Evolutionary conservation across 2,329 filamentous ascomycete genomes (phyloP).

Genomic region (Plectosphaerella plurivora): DNA sequence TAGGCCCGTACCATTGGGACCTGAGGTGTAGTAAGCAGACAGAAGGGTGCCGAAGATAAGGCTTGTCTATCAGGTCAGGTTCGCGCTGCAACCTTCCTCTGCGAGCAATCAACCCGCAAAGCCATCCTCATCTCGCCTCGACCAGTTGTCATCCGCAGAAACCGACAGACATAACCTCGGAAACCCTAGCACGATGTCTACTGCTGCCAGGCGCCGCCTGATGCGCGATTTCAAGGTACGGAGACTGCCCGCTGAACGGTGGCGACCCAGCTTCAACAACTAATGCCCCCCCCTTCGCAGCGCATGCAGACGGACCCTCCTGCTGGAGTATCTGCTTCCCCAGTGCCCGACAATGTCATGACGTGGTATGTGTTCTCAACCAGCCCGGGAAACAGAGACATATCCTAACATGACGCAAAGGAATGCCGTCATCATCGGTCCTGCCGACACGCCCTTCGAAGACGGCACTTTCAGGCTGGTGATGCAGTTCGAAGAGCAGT

Average conservation of each 20-base stretch:
- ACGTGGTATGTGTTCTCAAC: slow-evolving; percentile 64
- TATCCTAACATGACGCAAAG: slow-evolving; percentile 37
- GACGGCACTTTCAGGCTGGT: slow-evolving; percentile 96
- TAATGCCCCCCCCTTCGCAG: slow-evolving; percentile 38
- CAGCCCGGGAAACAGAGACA: background rate
- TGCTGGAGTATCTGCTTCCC: slow-evolving; percentile 92
- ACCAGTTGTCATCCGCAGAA: too few species aligned
- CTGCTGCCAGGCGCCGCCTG: slow-evolving; percentile 86
- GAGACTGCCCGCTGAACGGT: slow-evolving; percentile 14
- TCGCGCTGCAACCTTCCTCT: too few species aligned
- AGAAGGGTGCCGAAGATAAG: too few species aligned
- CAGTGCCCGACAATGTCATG: slow-evolving; percentile 95
- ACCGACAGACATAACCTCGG: too few species aligned
- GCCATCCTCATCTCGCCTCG: too few species aligned
- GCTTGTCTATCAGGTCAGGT: too few species aligned
- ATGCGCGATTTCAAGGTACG: slow-evolving; percentile 99
- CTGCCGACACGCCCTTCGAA: slow-evolving; percentile 94
- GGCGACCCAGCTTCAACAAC: slow-evolving; percentile 3
- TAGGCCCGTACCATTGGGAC: too few species aligned
- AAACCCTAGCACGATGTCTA: slow-evolving; percentile 58
- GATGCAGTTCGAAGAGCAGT: slow-evolving; percentile 99
- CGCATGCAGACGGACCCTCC: slow-evolving; percentile 99
- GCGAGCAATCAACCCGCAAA: too few species aligned
- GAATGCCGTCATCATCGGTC: slow-evolving; percentile 98
- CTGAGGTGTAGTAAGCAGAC: too few species aligned